A percentile compares a stretch with the other conserved stretches of the same genome.
phyloP scores from a whole-genome alignment of 1,284 basidiomycete species.

The Naganishia cerealis region DNA sequence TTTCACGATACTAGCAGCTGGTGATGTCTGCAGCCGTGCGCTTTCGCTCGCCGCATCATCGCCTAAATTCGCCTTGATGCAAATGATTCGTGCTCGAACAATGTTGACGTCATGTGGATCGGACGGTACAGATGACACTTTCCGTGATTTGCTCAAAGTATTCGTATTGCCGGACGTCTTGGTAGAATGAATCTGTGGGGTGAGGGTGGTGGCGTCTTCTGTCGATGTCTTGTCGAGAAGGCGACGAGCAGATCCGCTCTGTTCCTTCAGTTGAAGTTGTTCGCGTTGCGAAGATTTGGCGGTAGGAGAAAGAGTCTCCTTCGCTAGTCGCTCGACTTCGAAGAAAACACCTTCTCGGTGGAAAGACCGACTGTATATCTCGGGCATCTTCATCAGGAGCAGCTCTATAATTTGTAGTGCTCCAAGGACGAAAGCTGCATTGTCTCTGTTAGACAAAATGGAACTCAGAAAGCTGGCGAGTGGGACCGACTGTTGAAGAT shows the following conservation, averaged over 20 bases:
- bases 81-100: constrained; percentile 78
- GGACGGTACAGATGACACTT: constrained; percentile 52
- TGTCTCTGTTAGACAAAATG: constrained; percentile 85
- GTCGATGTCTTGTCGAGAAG: not conserved
- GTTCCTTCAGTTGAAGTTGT: constrained; percentile 28
- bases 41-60: constrained; percentile 58
- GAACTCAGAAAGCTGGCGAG: constrained; percentile 89
- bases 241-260: not conserved
- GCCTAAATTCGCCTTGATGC: constrained; percentile 63
- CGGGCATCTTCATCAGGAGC: constrained; percentile 74
- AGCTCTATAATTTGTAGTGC: constrained; percentile 89
- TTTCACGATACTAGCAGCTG: constrained; percentile 59
- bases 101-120: constrained; percentile 88
- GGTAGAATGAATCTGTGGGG: constrained; percentile 3
- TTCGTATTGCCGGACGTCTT: constrained; percentile 51
- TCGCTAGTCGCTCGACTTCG: constrained; percentile 76
- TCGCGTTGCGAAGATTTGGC: constrained; percentile 54
- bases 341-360: constrained; percentile 89
- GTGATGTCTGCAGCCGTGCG: constrained; percentile 59
- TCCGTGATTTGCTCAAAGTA: constrained; percentile 56
- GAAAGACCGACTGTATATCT: constrained; percentile 81
- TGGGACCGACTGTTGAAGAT: constrained; percentile 69
- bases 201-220: not conserved
- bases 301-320: constrained; percentile 63
- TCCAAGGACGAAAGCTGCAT: constrained; percentile 76